phyloP scores from a whole-genome alignment of 2,329 filamentous ascomycete genomes.

The Monilinia fructicola region DNA sequence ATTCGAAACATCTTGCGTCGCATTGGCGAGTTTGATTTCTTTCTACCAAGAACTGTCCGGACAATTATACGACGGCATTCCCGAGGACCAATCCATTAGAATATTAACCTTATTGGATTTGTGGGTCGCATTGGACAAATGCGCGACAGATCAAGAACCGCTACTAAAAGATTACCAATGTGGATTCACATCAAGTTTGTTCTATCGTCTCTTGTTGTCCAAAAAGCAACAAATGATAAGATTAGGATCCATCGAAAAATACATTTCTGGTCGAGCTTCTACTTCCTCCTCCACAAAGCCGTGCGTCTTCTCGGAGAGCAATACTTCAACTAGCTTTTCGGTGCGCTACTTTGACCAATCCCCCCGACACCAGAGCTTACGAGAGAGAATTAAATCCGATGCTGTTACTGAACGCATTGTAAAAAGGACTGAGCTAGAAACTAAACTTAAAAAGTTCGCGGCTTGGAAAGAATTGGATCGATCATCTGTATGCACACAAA shows the following conservation, averaged over 20 bases:
- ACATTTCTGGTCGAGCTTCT: conserved; percentile 42
- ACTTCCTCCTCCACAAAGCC: conserved; percentile 21
- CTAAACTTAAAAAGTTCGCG: conserved; percentile 38
- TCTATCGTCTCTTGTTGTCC: conserved; percentile 49
- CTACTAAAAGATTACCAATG: conserved; percentile 50
- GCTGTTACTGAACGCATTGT: conserved; percentile 39
- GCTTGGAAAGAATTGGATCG: conserved; percentile 32
- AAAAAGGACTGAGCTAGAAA: conserved; percentile 43
- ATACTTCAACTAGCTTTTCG: conserved; percentile 45
- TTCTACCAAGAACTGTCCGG: conserved; percentile 41
- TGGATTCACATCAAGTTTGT: conserved; percentile 44
- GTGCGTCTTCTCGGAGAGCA: conserved; percentile 44
- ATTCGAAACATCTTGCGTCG: conserved; percentile 35
- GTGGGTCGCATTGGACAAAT: conserved; percentile 58
- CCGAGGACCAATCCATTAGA: conserved; percentile 54
- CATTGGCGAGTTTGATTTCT: conserved; percentile 39
- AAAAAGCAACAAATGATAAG: conserved; percentile 48
- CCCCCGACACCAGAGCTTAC: conserved; percentile 42
- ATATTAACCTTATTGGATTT: conserved; percentile 56
- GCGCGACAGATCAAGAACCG: conserved; percentile 43
- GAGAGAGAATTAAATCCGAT: conserved; percentile 42
- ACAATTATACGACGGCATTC: conserved; percentile 43
- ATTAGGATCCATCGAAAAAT: conserved; percentile 48
- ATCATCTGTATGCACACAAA: not conserved
- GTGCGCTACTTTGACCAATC: conserved; percentile 52